Evolutionary conservation across 2,329 filamentous ascomycete genomes (phyloP).

Genomic region (Alternaria postmessia): DNA sequence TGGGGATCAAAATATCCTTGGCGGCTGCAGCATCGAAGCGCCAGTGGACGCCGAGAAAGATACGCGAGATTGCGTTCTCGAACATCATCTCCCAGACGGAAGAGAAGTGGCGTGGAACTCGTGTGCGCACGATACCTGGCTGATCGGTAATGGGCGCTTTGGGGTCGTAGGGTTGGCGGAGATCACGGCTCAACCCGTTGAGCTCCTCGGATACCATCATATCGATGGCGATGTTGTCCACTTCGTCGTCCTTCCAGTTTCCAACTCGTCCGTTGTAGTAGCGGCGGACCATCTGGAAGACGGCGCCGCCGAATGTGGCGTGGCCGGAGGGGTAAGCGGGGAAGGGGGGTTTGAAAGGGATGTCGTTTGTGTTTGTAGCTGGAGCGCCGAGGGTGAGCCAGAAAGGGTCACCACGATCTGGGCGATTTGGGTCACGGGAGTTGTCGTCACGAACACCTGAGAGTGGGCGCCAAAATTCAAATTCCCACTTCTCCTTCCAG

Average conservation of each 20-base stretch:
- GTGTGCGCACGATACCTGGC: slow-evolving; percentile 35
- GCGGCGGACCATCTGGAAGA: slow-evolving; percentile 32
- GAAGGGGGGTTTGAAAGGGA: slow-evolving; percentile 39
- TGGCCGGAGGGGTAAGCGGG: slow-evolving; percentile 39
- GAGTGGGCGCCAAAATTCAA: slow-evolving; percentile 42
- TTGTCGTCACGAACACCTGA: slow-evolving; percentile 35
- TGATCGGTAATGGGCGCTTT: slow-evolving; percentile 32
- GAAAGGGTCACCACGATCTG: slow-evolving; percentile 30
- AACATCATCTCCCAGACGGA: slow-evolving; percentile 40
- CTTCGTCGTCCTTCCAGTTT: slow-evolving; percentile 25
- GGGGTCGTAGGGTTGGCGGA: slow-evolving; percentile 34
- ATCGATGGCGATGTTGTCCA: slow-evolving; percentile 34
- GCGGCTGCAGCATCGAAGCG: slow-evolving; percentile 38
- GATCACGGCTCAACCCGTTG: slow-evolving; percentile 35
- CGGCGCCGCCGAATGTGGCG: slow-evolving; percentile 36
- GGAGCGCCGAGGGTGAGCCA: slow-evolving; percentile 35
- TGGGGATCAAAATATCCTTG: slow-evolving; percentile 26
- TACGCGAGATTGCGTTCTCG: slow-evolving; percentile 37
- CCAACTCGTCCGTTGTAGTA: slow-evolving; percentile 37
- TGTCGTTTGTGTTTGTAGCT: slow-evolving; percentile 32
- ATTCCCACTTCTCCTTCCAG: slow-evolving; percentile 41
- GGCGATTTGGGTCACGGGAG: slow-evolving; percentile 27
- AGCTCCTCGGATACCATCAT: slow-evolving; percentile 33
- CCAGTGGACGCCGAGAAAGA: slow-evolving; percentile 42
- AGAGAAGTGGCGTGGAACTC: slow-evolving; percentile 25